These are phyloP conservation scores for Madurella mycetomatis DNA, from an alignment of 2,329 filamentous ascomycete genomes.

Conservation along the genomic window DNA sequence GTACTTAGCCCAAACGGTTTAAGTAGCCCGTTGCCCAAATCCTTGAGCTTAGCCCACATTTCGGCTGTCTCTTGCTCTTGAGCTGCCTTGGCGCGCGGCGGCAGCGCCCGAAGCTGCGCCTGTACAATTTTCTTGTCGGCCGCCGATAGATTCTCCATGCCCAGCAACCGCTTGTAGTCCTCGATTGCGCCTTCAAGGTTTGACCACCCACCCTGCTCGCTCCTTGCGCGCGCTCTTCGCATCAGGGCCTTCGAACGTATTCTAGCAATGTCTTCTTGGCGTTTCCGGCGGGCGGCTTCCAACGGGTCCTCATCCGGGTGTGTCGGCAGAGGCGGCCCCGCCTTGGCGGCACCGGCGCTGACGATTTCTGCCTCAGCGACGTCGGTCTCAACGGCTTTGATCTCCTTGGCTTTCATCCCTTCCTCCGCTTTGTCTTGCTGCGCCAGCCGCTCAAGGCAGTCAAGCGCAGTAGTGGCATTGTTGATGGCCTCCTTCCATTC, in stretches of 20 bases:
- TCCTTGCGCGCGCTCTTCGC: constrained; percentile 68
- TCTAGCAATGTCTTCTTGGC: constrained; percentile 62
- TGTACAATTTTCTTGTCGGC: constrained; percentile 66
- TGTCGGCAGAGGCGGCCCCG: constrained; percentile 36
- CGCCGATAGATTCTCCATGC: constrained; percentile 55
- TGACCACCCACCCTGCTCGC: constrained; percentile 71
- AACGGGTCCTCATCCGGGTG: constrained; percentile 26
- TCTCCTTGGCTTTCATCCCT: constrained; percentile 22
- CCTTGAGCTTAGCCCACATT: constrained; percentile 96
- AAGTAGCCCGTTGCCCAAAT: constrained; percentile 83
- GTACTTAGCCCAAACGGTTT: constrained; percentile 93
- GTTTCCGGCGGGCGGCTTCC: constrained; percentile 33
- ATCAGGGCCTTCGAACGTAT: constrained; percentile 81
- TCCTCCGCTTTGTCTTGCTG: constrained; percentile 47
- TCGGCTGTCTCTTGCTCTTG: constrained; percentile 86
- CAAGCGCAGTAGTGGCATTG: constrained; percentile 66
- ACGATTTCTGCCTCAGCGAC: constrained; percentile 54
- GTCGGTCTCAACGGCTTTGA: constrained; percentile 28
- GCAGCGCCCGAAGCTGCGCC: constrained; percentile 61
- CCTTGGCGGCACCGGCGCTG: constrained; percentile 52
- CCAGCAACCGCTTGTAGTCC: constrained; percentile 68
- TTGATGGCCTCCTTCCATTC: constrained; percentile 82
- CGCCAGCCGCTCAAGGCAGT: constrained; percentile 63
- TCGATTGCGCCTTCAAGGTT: constrained; percentile 71
- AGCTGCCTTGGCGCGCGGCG: constrained; percentile 66